Evolutionary conservation across 441 rosid species (phyloP), one percentile per base, ranked within the genome.

Genomic region (Gossypium lobatum): DNA sequence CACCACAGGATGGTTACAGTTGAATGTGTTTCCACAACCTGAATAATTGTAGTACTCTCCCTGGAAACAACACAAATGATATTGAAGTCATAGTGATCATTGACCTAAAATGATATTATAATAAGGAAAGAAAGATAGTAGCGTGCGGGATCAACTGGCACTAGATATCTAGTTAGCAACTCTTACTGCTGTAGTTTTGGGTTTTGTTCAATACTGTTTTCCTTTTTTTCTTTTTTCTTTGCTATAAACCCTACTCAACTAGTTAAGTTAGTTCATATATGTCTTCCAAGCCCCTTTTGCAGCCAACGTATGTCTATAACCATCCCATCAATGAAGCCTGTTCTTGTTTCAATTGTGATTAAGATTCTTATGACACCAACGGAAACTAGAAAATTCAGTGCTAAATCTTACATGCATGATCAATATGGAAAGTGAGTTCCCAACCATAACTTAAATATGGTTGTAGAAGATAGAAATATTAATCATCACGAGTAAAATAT

Each of bases 21-120:
- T 95, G 82, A 95, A 88, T 73, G 99, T 95, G 81, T 95, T 95
- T 70, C 99, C 99, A 80, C 98, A 95, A 59, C 99, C 99, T 34
- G 99, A 93, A 87, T 95, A 93, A 70, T 95, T 95, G 79, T 95
- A 95, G 89, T 88, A 95, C 83, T 95, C 97, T 61, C 99, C 98
- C 99, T 95, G 84, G 34, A 84, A 63, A 75, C 55, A 72, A 84
- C 61, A 64, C 70, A 75, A 46, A 57, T 16, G 78, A 76, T 23
- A 77, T 25, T 74, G 39, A 67, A 72, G 69, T 37, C 48, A 61
- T 4, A 64, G 54, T 45, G 48, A 53, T 10, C 28, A 28, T 28
- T 17, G 73, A 18, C 6, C 25, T 31, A n/a, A 31, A 52, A 68
- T 46, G 34, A 48, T 67, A 31, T 28, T 11, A 31, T 53, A 69